phyloP scores from a whole-genome alignment of 2,329 filamentous ascomycete species.

The Fusarium redolens region DNA sequence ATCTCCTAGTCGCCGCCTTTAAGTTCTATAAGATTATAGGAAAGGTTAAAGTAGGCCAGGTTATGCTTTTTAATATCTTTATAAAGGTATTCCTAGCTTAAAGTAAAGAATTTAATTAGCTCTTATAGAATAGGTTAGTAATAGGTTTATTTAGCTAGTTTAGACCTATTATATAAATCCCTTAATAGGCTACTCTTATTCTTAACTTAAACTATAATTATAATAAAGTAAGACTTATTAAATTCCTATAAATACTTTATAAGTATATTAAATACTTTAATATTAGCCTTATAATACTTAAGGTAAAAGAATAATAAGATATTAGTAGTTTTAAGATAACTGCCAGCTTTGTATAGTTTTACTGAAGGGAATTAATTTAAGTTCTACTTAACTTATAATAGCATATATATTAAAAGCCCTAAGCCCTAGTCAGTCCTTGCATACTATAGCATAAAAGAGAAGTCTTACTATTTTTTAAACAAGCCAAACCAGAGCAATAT shows the following conservation, averaged over 20 bases:
- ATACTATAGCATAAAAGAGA: slow-evolving; percentile 1
- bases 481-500: slow-evolving; percentile 48
- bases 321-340: slow-evolving; percentile 39
- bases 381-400: slow-evolving; percentile 44
- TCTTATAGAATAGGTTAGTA: slow-evolving; percentile 8
- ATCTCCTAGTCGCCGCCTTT: slow-evolving; percentile 38
- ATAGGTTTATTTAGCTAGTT: slow-evolving; percentile 47
- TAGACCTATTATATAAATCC: slow-evolving; percentile 58
- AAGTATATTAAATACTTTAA: slow-evolving; percentile 46
- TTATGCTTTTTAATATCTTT: slow-evolving; percentile 1
- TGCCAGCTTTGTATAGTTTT: slow-evolving; percentile 45
- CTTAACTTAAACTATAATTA: slow-evolving; percentile 65
- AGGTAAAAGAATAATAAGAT: slow-evolving; percentile 42
- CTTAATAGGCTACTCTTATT: slow-evolving; percentile 62
- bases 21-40: no score
- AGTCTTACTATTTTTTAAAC: slow-evolving; percentile 46
- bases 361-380: slow-evolving; percentile 41
- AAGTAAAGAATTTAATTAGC: slow-evolving; percentile 1
- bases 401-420: slow-evolving; percentile 46
- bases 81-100: slow-evolving; percentile 8
- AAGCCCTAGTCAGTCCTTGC: rapidly evolving
- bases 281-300: slow-evolving; percentile 21
- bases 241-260: no score
- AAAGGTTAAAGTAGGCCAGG: neutral
- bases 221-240: slow-evolving; percentile 56